phyloP scores from a whole-genome alignment of 208 protist genomes.

The Porcisia deanei region DNA sequence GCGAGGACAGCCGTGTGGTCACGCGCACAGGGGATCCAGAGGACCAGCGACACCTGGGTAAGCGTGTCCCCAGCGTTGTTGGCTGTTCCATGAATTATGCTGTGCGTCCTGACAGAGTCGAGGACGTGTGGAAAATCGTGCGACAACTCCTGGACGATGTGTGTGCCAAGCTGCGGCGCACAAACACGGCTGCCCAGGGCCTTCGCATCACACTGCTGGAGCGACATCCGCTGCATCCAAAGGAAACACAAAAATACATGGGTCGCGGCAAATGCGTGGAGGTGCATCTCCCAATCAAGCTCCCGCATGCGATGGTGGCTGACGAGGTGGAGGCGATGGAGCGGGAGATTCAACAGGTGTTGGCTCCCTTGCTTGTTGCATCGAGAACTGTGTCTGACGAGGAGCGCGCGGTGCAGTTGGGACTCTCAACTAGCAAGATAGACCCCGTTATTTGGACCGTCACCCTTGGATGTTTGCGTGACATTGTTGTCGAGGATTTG shows the following conservation, averaged over 20 bases:
- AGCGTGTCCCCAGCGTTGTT: slow-evolving; percentile 54
- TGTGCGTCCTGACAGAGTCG: slow-evolving; percentile 54
- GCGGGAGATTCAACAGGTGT: slow-evolving; percentile 25
- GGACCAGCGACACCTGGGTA: slow-evolving; percentile 59
- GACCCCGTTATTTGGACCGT: slow-evolving; percentile 66
- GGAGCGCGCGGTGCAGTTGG: slow-evolving; percentile 49
- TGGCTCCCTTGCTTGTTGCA: slow-evolving; percentile 57
- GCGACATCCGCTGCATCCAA: slow-evolving; percentile 77
- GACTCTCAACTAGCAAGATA: slow-evolving; percentile 26
- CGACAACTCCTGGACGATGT: slow-evolving; percentile 72
- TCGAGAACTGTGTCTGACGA: slow-evolving; percentile 47
- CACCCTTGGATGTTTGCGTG: slow-evolving; percentile 32
- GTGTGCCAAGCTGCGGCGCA: slow-evolving; percentile 69
- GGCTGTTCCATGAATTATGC: slow-evolving; percentile 92
- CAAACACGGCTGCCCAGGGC: slow-evolving; percentile 29
- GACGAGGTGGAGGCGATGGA: slow-evolving; percentile 52
- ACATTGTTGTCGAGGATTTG: slow-evolving; percentile 80
- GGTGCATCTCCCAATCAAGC: slow-evolving; percentile 64
- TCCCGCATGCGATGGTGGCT: slow-evolving; percentile 45
- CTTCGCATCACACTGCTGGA: slow-evolving; percentile 80
- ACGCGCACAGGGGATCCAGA: slow-evolving; percentile 76
- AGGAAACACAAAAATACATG: slow-evolving; percentile 85
- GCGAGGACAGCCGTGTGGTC: slow-evolving; percentile 73
- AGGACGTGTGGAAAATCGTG: slow-evolving; percentile 73
- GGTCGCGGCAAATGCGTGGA: slow-evolving; percentile 83